These are phyloP conservation scores for Pseudozyma tsukubaensis DNA, from an alignment of 1,284 basidiomycete genomes.

Conservation along the genomic window DNA sequence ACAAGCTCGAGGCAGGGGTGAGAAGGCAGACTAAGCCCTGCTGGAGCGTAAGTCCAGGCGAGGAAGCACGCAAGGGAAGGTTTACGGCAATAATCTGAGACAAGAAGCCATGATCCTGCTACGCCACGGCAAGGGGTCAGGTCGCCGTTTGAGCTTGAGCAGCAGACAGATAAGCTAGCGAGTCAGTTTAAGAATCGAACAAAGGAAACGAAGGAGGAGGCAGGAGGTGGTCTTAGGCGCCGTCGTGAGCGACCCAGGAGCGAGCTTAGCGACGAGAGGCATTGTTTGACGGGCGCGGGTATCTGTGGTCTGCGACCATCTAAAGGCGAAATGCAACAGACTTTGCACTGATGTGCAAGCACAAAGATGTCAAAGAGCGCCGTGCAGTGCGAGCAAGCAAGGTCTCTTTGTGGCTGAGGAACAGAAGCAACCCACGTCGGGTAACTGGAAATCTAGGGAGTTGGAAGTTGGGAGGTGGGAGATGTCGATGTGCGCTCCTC, in stretches of 20 bases:
- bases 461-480: too few relatives aligned
- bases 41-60: slow-evolving; percentile 15
- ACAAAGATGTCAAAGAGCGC: background rate
- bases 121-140: slow-evolving; percentile 21
- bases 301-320: slow-evolving; percentile 4
- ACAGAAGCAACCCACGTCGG: slow-evolving; percentile 12
- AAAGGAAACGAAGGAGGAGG: background rate
- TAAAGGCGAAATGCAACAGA: background rate
- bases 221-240: background rate
- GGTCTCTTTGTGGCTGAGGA: slow-evolving; percentile 29
- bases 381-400: background rate
- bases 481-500: slow-evolving; percentile 25
- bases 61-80: slow-evolving; percentile 22
- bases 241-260: slow-evolving; percentile 3
- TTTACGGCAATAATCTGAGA: slow-evolving; percentile 24
- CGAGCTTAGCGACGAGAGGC: slow-evolving; percentile 6
- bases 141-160: too few relatives aligned
- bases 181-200: background rate
- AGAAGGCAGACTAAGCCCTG: slow-evolving; percentile 13
- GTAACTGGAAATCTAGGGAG: slow-evolving; percentile 1
- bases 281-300: slow-evolving; percentile 19
- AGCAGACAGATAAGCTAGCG: background rate
- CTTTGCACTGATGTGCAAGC: background rate
- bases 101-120: slow-evolving; percentile 8
- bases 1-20: slow-evolving; percentile 35